phyloP scores from a whole-genome alignment of 441 rosid genomes.

The Biscutella auriculata region DNA sequence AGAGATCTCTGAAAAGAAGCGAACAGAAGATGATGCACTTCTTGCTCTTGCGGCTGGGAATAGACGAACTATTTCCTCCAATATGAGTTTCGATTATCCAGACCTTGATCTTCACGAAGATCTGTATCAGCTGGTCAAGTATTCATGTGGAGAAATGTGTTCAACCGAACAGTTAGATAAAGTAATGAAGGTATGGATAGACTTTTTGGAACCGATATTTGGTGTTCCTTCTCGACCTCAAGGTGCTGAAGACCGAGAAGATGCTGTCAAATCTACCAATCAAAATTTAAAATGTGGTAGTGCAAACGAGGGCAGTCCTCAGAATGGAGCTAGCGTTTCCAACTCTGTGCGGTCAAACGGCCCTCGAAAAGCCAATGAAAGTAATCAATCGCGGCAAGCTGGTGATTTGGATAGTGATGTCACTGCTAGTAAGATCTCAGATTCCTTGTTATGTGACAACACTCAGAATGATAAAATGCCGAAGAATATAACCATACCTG shows the following conservation, averaged over 20 bases:
- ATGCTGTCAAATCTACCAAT: slow-evolving; percentile 49
- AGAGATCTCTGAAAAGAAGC: slow-evolving; percentile 76
- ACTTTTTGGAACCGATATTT: slow-evolving; percentile 76
- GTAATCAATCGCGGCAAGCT: slow-evolving; percentile 44
- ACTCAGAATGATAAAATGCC: slow-evolving; percentile 40
- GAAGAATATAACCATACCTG: slow-evolving; percentile 12
- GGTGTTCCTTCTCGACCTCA: slow-evolving; percentile 82
- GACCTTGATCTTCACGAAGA: slow-evolving; percentile 91
- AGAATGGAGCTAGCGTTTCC: slow-evolving; percentile 30
- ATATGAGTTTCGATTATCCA: slow-evolving; percentile 74
- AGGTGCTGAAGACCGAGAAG: slow-evolving; percentile 81
- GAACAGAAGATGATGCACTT: slow-evolving; percentile 68
- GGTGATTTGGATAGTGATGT: slow-evolving; percentile 42
- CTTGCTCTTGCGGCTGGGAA: slow-evolving; percentile 85
- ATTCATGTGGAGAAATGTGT: slow-evolving; percentile 92
- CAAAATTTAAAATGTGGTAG: slow-evolving; percentile 34
- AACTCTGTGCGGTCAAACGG: slow-evolving; percentile 45
- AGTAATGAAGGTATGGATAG: slow-evolving; percentile 88
- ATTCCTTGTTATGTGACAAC: slow-evolving; percentile 28
- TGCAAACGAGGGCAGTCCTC: slow-evolving; percentile 49
- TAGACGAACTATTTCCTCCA: slow-evolving; percentile 50
- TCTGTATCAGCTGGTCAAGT: slow-evolving; percentile 85
- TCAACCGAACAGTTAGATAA: slow-evolving; percentile 84
- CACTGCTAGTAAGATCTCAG: slow-evolving; percentile 34
- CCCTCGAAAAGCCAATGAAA: slow-evolving; percentile 49